Conservation (phyloP, 495 filamentous ascomycete genomes). For the Annulohypoxylon moriforme region DNA sequence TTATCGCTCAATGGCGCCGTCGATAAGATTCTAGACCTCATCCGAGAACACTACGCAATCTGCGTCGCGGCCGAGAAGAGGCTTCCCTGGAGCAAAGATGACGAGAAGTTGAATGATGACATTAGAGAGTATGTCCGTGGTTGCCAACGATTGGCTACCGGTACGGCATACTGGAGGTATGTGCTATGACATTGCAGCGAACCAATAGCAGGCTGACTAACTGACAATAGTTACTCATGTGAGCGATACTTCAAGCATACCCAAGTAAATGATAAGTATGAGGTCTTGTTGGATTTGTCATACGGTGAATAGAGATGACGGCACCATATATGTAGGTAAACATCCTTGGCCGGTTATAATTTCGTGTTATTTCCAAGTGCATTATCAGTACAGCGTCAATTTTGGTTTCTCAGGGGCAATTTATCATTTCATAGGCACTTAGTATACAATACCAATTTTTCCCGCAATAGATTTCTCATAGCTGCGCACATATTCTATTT, state of each 20-base stretch:
- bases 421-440: background rate
- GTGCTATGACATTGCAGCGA: background rate
- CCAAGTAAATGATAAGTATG: slow-evolving; percentile 42
- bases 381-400: background rate
- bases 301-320: background rate
- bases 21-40: slow-evolving; percentile 42
- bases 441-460: background rate
- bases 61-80: slow-evolving; percentile 44
- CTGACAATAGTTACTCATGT: slow-evolving; percentile 36
- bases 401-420: background rate
- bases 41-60: slow-evolving; percentile 44
- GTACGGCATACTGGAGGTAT: slow-evolving; percentile 47
- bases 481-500: background rate
- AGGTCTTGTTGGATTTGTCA: slow-evolving; percentile 42
- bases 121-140: slow-evolving; percentile 45
- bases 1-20: slow-evolving; percentile 32
- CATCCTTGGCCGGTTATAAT: background rate
- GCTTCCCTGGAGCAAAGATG: slow-evolving; percentile 44
- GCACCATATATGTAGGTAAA: too few relatives aligned
- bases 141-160: slow-evolving; percentile 42
- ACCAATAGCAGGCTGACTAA: background rate
- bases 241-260: slow-evolving; percentile 43
- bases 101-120: slow-evolving; percentile 42
- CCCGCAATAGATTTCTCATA: background rate
- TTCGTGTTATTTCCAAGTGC: background rate